Base-by-base conservation (phyloP, 768 basidiomycete species). In the Mycena kentingensis region DNA sequence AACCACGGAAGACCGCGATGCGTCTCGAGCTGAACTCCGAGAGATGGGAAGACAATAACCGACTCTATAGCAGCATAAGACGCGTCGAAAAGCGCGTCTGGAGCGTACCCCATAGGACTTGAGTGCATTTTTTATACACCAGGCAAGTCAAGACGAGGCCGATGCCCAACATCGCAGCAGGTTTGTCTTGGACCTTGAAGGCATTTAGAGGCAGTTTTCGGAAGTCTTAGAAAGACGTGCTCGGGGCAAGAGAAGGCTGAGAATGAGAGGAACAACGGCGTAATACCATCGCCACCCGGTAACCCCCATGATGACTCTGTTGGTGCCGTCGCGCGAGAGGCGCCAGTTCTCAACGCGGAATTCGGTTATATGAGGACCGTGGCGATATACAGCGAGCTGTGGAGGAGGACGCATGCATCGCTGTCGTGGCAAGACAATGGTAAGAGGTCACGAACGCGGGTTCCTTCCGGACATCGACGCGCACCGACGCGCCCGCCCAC, bases 11-110 rank as follows among this genome's bases (percentile, higher is more conserved):
- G 64, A 1, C 88, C 90, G 48, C 79, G 73, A 66, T 82, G 81
- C 0, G 82, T 85, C 65, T 91, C 88, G 3, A 92, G 67, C 62
- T 92, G 90, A 35, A 93, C 72, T 11, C 90, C 90, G 47, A 87
- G 81, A 1, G 75, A 71, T 7, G 85, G 84, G 38, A 90, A 65
- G 31, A 87, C 73, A 36, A 90, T 67, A 4, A 91, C 70, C 18
- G 87, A 89, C 70, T 92, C 90, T 91, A 41, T 24, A n/a, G 3
- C 46, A 25, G 46, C 39, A 34, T 7, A 10, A 49, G 32, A 27
- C 37, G 50, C 16, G 12, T 11, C 32, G 27, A 35, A 32, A 16
- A 15, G 24, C 12, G 24, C 15, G 26, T 36, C n/a, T 48, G 50
- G 31, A 32, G 36, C 35, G 21, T 60, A 83, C 82, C 82, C 63